Percentiles rank a stretch among this genome's conserved stretches.
Evolutionary conservation across 2,329 filamentous ascomycete genomes (phyloP).

Genomic region (Botrytis tulipae): DNA sequence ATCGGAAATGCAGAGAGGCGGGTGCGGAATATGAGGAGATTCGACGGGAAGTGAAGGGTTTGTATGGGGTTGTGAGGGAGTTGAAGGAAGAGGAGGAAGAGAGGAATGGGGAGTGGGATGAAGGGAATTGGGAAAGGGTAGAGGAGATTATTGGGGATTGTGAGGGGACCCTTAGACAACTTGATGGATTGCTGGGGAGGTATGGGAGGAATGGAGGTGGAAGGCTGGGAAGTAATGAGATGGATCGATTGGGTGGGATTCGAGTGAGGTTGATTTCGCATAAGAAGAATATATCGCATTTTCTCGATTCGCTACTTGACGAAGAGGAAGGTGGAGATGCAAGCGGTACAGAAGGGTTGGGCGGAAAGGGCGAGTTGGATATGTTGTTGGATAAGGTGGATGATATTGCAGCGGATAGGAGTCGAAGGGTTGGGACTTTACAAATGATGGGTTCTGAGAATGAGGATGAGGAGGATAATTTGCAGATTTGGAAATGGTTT

Average conservation of each 20-base stretch:
- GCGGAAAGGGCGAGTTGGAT: conserved; percentile 44
- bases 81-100: conserved; percentile 58
- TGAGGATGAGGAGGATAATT: conserved; percentile 49
- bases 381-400: conserved; percentile 61
- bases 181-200: conserved; percentile 52
- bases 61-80: conserved; percentile 57
- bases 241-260: conserved; percentile 37
- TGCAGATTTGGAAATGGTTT: conserved; percentile 58
- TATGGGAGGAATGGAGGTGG: conserved; percentile 37
- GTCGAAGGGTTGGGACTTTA: conserved; percentile 42
- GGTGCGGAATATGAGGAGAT: conserved; percentile 50
- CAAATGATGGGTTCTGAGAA: conserved; percentile 40
- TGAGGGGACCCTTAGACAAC: conserved; percentile 53
- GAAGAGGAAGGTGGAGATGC: conserved; percentile 40
- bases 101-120: conserved; percentile 50
- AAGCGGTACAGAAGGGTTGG: conserved; percentile 20
- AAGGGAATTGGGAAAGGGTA: conserved; percentile 49
- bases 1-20: conserved; percentile 51
- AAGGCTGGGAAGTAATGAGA: conserved; percentile 36
- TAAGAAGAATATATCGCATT: conserved; percentile 52
- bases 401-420: conserved; percentile 52
- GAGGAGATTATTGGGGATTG: conserved; percentile 54
- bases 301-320: conserved; percentile 57
- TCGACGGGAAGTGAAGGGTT: conserved; percentile 49
- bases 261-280: conserved; percentile 50